Evolutionary conservation across 2,329 filamentous ascomycete species (phyloP).

Genomic region (Arachnomyces sp.): DNA sequence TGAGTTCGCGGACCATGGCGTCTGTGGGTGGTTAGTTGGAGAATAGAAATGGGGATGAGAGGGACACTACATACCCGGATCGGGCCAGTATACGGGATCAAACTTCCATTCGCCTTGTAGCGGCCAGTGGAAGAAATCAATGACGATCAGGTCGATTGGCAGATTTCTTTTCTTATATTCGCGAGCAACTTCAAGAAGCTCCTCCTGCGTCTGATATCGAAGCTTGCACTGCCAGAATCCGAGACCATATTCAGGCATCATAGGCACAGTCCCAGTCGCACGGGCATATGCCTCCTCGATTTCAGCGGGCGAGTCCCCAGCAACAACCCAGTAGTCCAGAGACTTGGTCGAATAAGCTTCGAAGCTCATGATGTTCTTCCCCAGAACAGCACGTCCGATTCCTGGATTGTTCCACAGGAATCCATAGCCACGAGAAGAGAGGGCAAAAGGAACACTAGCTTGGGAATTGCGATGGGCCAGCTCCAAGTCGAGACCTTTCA

Average conservation of each 20-base stretch:
- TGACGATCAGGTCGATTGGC: conserved; percentile 58
- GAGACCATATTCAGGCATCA: conserved; percentile 62
- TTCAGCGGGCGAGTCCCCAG: conserved; percentile 47
- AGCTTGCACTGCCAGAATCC: conserved; percentile 65
- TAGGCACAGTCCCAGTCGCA: conserved; percentile 53
- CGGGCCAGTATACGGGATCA: conserved; percentile 57
- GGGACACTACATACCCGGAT: conserved; percentile 39
- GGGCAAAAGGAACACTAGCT: conserved; percentile 51
- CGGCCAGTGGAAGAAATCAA: conserved; percentile 63
- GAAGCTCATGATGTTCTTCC: conserved; percentile 51
- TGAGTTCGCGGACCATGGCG: conserved; percentile 57
- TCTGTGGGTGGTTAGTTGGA: conserved; percentile 25
- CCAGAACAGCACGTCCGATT: conserved; percentile 50
- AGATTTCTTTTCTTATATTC: conserved; percentile 51
- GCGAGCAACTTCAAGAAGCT: conserved; percentile 52
- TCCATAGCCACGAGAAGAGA: conserved; percentile 51
- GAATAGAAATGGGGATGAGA: conserved; percentile 11
- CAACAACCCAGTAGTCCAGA: conserved; percentile 60
- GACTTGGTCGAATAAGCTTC: conserved; percentile 49
- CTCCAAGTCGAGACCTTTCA: conserved; percentile 53
- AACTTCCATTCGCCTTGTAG: conserved; percentile 62
- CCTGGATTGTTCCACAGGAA: conserved; percentile 56
- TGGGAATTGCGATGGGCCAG: conserved; percentile 57
- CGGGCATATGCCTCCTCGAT: conserved; percentile 51
- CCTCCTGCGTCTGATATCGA: conserved; percentile 59